Evolutionary conservation across 2,329 filamentous ascomycete genomes (phyloP).

Genomic region (Cladosporium halotolerans): DNA sequence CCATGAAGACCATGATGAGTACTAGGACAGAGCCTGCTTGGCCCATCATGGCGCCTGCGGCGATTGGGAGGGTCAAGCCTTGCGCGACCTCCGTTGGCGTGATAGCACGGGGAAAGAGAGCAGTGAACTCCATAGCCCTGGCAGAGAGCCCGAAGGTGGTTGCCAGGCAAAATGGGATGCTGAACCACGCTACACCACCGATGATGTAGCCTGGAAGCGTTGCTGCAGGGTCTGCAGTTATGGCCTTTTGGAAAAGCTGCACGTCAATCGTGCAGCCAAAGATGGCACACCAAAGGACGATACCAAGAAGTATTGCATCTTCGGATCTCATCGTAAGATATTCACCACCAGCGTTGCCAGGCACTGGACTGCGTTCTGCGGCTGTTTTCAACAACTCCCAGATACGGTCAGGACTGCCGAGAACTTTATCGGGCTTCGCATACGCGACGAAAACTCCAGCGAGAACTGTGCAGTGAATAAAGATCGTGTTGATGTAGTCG

Average conservation of each 20-base stretch:
- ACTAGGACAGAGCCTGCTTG: constrained; percentile 24
- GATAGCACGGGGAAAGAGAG: constrained; percentile 30
- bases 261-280: constrained; percentile 64
- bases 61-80: constrained; percentile 25
- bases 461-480: constrained; percentile 20
- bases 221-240: constrained; percentile 76
- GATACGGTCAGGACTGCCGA: constrained; percentile 19
- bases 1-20: constrained; percentile 30
- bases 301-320: constrained; percentile 4
- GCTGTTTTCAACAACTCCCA: constrained; percentile 22
- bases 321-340: constrained; percentile 19
- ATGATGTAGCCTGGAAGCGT: constrained; percentile 84
- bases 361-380: constrained; percentile 15
- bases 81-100: constrained; percentile 26
- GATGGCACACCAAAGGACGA: constrained; percentile 12
- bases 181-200: constrained; percentile 84
- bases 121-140: constrained; percentile 61
- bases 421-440: constrained; percentile 12
- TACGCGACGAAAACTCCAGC: constrained; percentile 18
- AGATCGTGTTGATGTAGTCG: constrained; percentile 21
- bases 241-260: constrained; percentile 88
- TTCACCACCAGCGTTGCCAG: constrained; percentile 23
- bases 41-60: constrained; percentile 27
- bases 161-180: constrained; percentile 82
- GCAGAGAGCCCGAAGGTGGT: constrained; percentile 83